phyloP scores from a whole-genome alignment of 192 early-diverging fungal species.

The Phlyctochytrium arcticum region DNA sequence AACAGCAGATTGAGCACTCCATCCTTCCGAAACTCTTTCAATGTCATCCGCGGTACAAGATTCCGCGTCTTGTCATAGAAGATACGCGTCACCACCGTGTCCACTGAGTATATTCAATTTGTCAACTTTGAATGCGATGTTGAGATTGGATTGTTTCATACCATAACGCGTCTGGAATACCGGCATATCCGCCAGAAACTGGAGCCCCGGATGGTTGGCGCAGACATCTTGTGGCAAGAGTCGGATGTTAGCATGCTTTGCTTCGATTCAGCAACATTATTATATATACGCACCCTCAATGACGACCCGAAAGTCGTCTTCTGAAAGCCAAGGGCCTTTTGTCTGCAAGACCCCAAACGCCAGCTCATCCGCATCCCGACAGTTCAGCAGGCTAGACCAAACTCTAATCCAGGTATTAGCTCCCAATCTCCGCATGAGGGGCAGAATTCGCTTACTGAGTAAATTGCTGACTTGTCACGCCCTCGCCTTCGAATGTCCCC shows the following conservation, averaged over 20 bases:
- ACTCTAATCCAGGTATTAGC: background rate
- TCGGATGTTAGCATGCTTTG: background rate
- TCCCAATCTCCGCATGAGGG: too few species aligned
- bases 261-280: background rate
- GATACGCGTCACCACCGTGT: slow-evolving; percentile 84
- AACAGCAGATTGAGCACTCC: slow-evolving; percentile 60
- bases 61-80: slow-evolving; percentile 72
- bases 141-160: slow-evolving; percentile 33
- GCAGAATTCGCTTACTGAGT: too few species aligned
- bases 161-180: slow-evolving; percentile 83
- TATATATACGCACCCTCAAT: slow-evolving; percentile 41
- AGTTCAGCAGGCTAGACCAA: background rate
- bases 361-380: slow-evolving; percentile 1
- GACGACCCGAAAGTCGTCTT: slow-evolving; percentile 65
- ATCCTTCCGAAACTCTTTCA: slow-evolving; percentile 69
- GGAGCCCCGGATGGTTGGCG: slow-evolving; percentile 79
- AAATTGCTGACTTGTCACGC: too few species aligned
- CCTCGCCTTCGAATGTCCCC: background rate
- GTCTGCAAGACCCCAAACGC: background rate
- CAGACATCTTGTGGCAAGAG: slow-evolving; percentile 44
- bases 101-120: slow-evolving; percentile 43
- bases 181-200: slow-evolving; percentile 73
- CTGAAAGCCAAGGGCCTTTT: slow-evolving; percentile 36
- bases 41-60: slow-evolving; percentile 66
- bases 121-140: too few species aligned